Evolutionary conservation across 1,284 basidiomycete species (phyloP), one percentile per base, ranked within the genome.

Genomic region (Leccinum subrobustum): DNA sequence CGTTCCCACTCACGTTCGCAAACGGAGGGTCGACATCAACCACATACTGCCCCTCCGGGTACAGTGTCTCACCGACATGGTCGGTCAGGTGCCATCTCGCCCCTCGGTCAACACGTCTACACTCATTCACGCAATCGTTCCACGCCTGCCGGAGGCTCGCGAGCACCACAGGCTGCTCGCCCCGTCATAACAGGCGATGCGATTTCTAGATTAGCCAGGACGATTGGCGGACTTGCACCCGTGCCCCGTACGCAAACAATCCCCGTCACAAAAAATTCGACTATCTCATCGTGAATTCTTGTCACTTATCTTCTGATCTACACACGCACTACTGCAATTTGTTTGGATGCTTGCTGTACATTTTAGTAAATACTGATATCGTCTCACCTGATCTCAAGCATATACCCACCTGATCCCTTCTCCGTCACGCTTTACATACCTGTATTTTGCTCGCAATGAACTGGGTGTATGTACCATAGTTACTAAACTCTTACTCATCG

Each of bases 151-250:
- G 75, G 75, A 23, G 69, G 68, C 56, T 71, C 78, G 37, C 81
- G 83, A 37, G 60, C 72, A 20, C 73, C 76, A 20, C 81, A 85
- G 65, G 64, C 76, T 23, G 75, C 79, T n/a, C 81, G 88, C 8
- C 88, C 89, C 18, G 79, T 91, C 48, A 81, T 91, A 65, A 87
- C 86, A 6, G 84, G 78, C 14, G 87, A 85, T 56, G 89, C 88
- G 3, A 80, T 89, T 44, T 85, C 88, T 9, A 78, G 79, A 60
- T 71, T 91, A 35, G 84, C 83, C 27, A 78, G 82, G 64, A 84
- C 85, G 4, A 83, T 91, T 52, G 85, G 80, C 0, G 76, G 71
- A n/a, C 60, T 68, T 4, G 68, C 74, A 55, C 56, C 69, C 39
- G 42, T 61, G 33, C 6, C 75, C 9, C 73, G 73, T 20, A 56